phyloP scores from a whole-genome alignment of 768 basidiomycete species.

The Psilocybe tampanensis region DNA sequence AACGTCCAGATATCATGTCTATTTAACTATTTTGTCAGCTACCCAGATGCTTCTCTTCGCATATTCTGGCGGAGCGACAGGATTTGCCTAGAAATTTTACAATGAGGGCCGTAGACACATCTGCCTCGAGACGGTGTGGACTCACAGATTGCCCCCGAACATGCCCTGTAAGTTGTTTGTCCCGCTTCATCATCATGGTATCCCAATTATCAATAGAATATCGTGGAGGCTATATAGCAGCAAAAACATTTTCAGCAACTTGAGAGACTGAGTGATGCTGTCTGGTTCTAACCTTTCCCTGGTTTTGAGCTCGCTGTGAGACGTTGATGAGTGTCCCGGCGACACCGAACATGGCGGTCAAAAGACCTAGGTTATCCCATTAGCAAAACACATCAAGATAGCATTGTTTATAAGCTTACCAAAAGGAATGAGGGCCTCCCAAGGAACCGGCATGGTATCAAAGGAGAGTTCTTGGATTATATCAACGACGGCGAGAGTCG shows the following conservation, averaged over 20 bases:
- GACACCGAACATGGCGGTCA: slow-evolving; percentile 87
- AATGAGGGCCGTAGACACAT: background rate
- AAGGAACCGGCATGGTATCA: slow-evolving; percentile 87
- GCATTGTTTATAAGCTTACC: slow-evolving; percentile 46
- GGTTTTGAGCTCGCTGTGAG: slow-evolving; percentile 81
- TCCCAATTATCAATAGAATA: slow-evolving; percentile 92
- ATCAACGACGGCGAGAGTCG: background rate
- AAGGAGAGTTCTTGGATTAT: background rate
- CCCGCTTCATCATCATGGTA: slow-evolving; percentile 94
- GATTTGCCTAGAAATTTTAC: slow-evolving; percentile 53
- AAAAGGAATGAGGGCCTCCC: slow-evolving; percentile 96
- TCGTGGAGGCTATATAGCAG: slow-evolving; percentile 65
- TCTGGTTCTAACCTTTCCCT: slow-evolving; percentile 71
- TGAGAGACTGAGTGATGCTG: background rate
- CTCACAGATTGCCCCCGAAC: slow-evolving; percentile 84
- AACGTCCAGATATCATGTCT: background rate
- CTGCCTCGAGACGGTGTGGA: slow-evolving; percentile 13
- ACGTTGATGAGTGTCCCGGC: slow-evolving; percentile 86
- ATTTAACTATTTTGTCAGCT: slow-evolving; percentile 52
- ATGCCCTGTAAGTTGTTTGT: slow-evolving; percentile 86
- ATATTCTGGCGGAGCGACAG: slow-evolving; percentile 68
- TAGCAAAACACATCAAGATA: background rate
- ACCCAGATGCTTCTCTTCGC: slow-evolving; percentile 77
- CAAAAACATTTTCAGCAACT: background rate
- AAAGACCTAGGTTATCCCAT: slow-evolving; percentile 53